Evolutionary conservation across 495 filamentous ascomycete species (phyloP).

Genomic region (Aeminium ludgeri): DNA sequence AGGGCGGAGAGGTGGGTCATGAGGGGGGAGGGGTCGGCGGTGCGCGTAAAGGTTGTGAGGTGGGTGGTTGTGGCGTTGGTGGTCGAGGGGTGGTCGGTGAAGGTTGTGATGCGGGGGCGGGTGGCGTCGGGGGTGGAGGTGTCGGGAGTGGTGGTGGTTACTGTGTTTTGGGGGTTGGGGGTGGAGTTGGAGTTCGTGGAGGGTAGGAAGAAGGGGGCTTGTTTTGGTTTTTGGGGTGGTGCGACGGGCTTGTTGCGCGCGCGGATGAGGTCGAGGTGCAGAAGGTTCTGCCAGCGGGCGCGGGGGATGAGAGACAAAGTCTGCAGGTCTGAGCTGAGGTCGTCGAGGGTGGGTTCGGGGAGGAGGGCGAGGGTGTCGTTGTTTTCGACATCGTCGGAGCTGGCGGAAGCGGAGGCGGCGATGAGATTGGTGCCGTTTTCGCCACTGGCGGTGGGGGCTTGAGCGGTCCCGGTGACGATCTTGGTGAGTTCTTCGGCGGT

Average conservation of each 20-base stretch:
- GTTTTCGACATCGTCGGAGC: slow-evolving; percentile 29
- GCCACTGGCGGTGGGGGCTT: slow-evolving; percentile 58
- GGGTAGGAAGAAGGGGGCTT: slow-evolving; percentile 90
- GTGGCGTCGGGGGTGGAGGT: slow-evolving; percentile 28
- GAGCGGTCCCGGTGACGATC: slow-evolving; percentile 22
- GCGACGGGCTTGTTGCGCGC: slow-evolving; percentile 89
- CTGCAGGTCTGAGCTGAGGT: slow-evolving; percentile 63
- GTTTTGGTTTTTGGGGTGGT: slow-evolving; percentile 77
- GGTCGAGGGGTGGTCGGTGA: slow-evolving; percentile 47
- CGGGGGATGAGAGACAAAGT: slow-evolving; percentile 80
- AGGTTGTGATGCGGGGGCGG: slow-evolving; percentile 37
- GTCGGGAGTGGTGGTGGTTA: slow-evolving; percentile 12
- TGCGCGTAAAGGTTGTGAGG: no score
- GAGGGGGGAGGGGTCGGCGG: slow-evolving; percentile 35
- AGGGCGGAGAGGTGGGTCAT: slow-evolving; percentile 63
- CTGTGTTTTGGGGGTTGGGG: slow-evolving; percentile 1
- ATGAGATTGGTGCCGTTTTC: slow-evolving; percentile 57
- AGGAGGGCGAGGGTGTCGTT: slow-evolving; percentile 13
- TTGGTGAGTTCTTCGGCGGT: slow-evolving; percentile 52
- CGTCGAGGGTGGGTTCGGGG: slow-evolving; percentile 39
- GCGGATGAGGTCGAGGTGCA: slow-evolving; percentile 79
- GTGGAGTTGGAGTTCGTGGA: slow-evolving; percentile 30
- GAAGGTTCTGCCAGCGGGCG: slow-evolving; percentile 78
- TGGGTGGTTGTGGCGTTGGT: slow-evolving; percentile 28
- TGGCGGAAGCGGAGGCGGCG: slow-evolving; percentile 38